Evolutionary conservation across 306 rosid genomes (phyloP).

Genomic region (Cucurbita argyrosperma): DNA sequence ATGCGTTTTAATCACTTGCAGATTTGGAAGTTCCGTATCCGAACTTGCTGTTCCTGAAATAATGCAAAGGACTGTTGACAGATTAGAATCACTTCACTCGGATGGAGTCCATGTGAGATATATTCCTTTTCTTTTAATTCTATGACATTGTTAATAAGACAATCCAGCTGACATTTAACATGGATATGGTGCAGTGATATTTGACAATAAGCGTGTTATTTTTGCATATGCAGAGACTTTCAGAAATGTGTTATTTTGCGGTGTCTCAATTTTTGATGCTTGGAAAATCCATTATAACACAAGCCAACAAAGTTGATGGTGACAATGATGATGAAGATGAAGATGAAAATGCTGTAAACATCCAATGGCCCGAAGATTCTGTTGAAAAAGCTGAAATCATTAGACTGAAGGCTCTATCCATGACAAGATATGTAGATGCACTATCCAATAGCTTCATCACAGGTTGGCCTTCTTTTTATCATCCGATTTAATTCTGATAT

Average conservation of each 20-base stretch:
- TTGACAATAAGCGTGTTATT: neutral
- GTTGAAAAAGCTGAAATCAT: conserved; percentile 73
- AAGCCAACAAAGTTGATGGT: conserved; percentile 47
- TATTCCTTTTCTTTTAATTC: neutral
- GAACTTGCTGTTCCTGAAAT: conserved; percentile 70
- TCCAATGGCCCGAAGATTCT: conserved; percentile 88
- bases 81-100: conserved; percentile 84
- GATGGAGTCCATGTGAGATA: conserved; percentile 82
- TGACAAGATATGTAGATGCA: conserved; percentile 71
- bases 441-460: conserved; percentile 77
- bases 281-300: conserved; percentile 68
- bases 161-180: neutral
- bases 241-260: conserved; percentile 82
- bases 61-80: conserved; percentile 63
- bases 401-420: conserved; percentile 60
- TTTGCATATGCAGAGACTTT: conserved; percentile 65
- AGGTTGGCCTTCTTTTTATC: conserved; percentile 23
- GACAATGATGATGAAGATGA: conserved; percentile 28
- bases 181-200: neutral
- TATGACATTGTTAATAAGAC: neutral
- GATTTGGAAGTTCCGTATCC: conserved; percentile 61
- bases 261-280: conserved; percentile 71
- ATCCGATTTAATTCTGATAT: neutral
- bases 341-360: conserved; percentile 27
- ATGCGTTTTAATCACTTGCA: conserved; percentile 20